These are phyloP conservation scores for Neofusicoccum cordaticola DNA, from an alignment of 2,329 filamentous ascomycete genomes.

Conservation along the genomic window DNA sequence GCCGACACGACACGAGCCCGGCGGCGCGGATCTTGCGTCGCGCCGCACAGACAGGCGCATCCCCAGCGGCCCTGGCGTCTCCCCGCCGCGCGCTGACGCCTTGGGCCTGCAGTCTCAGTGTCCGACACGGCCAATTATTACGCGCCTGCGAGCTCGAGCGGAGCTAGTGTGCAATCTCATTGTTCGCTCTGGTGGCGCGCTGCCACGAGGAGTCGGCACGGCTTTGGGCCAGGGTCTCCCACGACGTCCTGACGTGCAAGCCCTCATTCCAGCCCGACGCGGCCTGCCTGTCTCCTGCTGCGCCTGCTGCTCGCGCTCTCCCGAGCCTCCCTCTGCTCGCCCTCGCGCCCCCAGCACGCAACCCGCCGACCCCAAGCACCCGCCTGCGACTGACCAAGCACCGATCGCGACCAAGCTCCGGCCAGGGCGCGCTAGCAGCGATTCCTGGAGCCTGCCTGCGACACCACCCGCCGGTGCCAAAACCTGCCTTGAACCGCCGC, in stretches of 20 bases:
- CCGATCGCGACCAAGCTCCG: conserved; percentile 3
- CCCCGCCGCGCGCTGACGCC: conserved; percentile 12
- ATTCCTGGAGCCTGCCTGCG: conserved; percentile 10
- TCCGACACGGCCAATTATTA: conserved; percentile 4
- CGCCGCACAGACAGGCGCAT: conserved; percentile 13
- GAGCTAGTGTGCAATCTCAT: conserved; percentile 8
- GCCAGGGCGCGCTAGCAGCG: conserved; percentile 11
- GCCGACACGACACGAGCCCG: neutral
- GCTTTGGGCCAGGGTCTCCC: conserved; percentile 13
- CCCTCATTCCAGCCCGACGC: conserved; percentile 14
- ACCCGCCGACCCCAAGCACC: neutral
- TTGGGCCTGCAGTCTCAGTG: conserved; percentile 11
- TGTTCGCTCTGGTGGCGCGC: conserved; percentile 10
- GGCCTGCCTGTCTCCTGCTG: neutral
- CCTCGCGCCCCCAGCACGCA: neutral
- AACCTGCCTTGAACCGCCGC: conserved; percentile 6
- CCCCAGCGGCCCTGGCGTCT: conserved; percentile 11
- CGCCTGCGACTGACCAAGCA: conserved; percentile 4
- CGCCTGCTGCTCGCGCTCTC: neutral
- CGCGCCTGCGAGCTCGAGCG: conserved; percentile 7
- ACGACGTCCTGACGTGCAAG: conserved; percentile 7
- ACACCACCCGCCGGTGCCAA: conserved; percentile 5
- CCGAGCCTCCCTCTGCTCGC: neutral
- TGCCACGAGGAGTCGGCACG: neutral
- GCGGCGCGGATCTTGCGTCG: conserved; percentile 7